phyloP scores from a whole-genome alignment of 2,329 filamentous ascomycete species.

The Xylariaceae sp. region DNA sequence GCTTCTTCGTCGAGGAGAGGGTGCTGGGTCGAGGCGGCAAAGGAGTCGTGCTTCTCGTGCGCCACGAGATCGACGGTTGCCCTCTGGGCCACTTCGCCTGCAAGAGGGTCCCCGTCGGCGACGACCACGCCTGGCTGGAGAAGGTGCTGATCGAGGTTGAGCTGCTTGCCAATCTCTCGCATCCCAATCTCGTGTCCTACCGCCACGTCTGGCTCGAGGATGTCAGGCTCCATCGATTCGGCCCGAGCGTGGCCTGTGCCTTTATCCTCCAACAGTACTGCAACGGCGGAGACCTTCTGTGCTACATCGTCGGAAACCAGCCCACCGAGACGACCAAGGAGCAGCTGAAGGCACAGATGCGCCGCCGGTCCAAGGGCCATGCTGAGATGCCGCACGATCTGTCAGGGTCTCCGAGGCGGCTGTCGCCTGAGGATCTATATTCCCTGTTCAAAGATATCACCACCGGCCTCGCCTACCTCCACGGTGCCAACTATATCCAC shows the following conservation, averaged over 20 bases:
- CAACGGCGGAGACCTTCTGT: constrained; percentile 83
- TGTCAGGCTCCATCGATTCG: constrained; percentile 73
- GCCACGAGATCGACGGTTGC: constrained; percentile 85
- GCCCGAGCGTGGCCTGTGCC: constrained; percentile 84
- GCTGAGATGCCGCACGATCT: constrained; percentile 53
- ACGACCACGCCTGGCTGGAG: constrained; percentile 91
- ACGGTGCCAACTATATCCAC: constrained; percentile 88
- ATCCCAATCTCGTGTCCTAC: constrained; percentile 93
- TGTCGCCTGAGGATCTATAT: constrained; percentile 86
- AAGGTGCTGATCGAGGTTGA: constrained; percentile 92
- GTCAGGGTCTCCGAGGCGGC: constrained; percentile 30
- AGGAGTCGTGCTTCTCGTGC: constrained; percentile 88
- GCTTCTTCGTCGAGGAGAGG: constrained; percentile 84
- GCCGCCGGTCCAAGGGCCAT: constrained; percentile 73
- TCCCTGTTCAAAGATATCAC: constrained; percentile 95
- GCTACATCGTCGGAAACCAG: constrained; percentile 68
- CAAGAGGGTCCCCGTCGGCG: constrained; percentile 90
- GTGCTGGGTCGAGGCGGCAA: constrained; percentile 87
- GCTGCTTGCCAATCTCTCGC: constrained; percentile 80
- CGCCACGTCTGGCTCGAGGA: constrained; percentile 97
- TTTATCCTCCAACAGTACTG: constrained; percentile 98
- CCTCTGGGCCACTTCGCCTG: constrained; percentile 87
- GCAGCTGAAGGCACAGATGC: constrained; percentile 79
- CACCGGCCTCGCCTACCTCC: constrained; percentile 81
- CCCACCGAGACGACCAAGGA: constrained; percentile 65